Percentiles rank a stretch among this genome's conserved stretches.
These are phyloP conservation scores for Saccharum hybrid DNA, from an alignment of 202 grass and related monocot genomes.

Conservation along the genomic window DNA sequence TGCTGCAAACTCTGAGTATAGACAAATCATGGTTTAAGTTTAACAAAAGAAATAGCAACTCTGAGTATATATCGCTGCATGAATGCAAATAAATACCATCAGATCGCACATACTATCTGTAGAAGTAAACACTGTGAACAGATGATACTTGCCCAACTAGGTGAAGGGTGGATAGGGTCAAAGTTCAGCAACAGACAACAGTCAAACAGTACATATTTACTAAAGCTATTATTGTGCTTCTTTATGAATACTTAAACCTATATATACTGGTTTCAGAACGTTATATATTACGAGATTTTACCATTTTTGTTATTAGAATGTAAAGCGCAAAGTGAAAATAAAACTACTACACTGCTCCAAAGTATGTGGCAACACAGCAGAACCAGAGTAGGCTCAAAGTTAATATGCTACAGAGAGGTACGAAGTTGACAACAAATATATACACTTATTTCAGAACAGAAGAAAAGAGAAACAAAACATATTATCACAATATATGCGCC, in stretches of 20 bases:
- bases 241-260: conserved; percentile 10
- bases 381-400: conserved; percentile 21
- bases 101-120: not conserved
- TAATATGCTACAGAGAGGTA: not conserved
- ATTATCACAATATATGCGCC: not conserved
- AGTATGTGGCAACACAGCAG: not conserved
- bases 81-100: not conserved
- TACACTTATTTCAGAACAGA: not conserved
- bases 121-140: not conserved
- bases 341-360: not conserved
- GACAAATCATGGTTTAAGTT: not conserved
- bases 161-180: not conserved
- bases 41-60: not conserved
- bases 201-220: not conserved
- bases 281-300: not conserved
- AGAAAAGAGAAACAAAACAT: not conserved
- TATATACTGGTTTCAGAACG: not conserved
- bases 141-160: not conserved
- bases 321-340: not conserved
- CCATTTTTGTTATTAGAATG: not conserved
- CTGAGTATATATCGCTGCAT: not conserved
- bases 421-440: not conserved
- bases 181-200: conserved; percentile 16
- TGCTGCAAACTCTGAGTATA: not conserved
- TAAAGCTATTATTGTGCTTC: not conserved